Evolutionary conservation across 441 rosid species (phyloP).

Genomic region (California macrophylla): DNA sequence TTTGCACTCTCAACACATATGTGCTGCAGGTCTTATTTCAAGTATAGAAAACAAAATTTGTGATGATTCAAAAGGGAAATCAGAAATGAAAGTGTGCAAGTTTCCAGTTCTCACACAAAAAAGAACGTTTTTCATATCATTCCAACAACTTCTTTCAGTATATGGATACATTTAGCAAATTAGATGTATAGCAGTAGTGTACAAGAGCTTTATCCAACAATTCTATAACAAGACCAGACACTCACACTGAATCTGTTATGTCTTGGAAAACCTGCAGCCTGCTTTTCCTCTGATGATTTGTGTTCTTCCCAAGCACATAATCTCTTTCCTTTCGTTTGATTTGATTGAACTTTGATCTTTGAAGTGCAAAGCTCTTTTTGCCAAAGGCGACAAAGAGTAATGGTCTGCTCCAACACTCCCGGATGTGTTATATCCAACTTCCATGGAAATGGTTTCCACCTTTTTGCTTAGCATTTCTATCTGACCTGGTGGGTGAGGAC

Average conservation of each 20-base stretch:
- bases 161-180: too few relatives aligned
- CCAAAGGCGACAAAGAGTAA: neutral
- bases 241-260: constrained; percentile 23
- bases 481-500: constrained; percentile 20
- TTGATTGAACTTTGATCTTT: neutral
- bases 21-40: too few relatives aligned
- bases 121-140: too few relatives aligned
- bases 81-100: too few relatives aligned
- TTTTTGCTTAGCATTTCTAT: constrained; percentile 19
- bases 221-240: too few relatives aligned
- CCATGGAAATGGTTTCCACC: constrained; percentile 24
- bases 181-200: neutral
- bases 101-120: too few relatives aligned
- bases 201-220: neutral
- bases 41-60: too few relatives aligned
- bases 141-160: too few relatives aligned
- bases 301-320: neutral
- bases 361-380: neutral
- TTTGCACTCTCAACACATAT: too few relatives aligned
- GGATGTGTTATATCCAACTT: constrained; percentile 14
- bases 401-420: constrained; percentile 1
- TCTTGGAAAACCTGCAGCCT: constrained; percentile 50
- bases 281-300: constrained; percentile 22
- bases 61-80: too few relatives aligned
- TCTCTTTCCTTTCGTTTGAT: neutral